These are phyloP conservation scores for Exophiala sp. DNA, from an alignment of 2,329 filamentous ascomycete genomes.

Conservation along the genomic window DNA sequence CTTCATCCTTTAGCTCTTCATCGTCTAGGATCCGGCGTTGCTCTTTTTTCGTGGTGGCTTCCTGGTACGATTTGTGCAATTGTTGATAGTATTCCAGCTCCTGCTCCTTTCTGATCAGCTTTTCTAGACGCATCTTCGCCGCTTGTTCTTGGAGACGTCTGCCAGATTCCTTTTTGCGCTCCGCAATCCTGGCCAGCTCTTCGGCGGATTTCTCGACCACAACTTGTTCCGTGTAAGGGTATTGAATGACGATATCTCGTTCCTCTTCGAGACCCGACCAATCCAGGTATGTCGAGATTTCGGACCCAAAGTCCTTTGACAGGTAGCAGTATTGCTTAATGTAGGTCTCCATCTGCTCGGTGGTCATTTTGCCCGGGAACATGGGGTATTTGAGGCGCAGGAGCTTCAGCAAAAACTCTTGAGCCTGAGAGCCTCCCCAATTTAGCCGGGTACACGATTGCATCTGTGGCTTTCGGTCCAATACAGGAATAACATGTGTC, in stretches of 20 bases:
- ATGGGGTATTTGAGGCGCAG: conserved; percentile 80
- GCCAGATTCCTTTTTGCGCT: conserved; percentile 91
- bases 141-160: conserved; percentile 89
- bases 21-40: conserved; percentile 76
- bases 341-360: conserved; percentile 80
- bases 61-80: conserved; percentile 60
- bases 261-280: conserved; percentile 83
- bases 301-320: conserved; percentile 72
- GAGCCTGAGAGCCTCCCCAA: conserved; percentile 86
- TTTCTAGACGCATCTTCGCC: conserved; percentile 93
- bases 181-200: conserved; percentile 80
- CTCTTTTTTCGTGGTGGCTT: conserved; percentile 78
- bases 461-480: conserved; percentile 77
- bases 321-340: conserved; percentile 86
- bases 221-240: conserved; percentile 87
- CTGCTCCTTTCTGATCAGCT: conserved; percentile 90
- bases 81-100: conserved; percentile 91
- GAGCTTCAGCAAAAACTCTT: conserved; percentile 86
- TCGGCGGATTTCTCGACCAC: conserved; percentile 89
- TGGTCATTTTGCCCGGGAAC: conserved; percentile 78
- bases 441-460: conserved; percentile 82
- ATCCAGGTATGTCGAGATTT: conserved; percentile 71
- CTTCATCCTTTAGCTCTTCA: conserved; percentile 88
- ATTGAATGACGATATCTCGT: conserved; percentile 81
- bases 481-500: conserved; percentile 89